Percentiles rank a stretch among this genome's conserved stretches.
Evolutionary conservation across 768 basidiomycete species (phyloP).

Genomic region (Auricularia heimuer): DNA sequence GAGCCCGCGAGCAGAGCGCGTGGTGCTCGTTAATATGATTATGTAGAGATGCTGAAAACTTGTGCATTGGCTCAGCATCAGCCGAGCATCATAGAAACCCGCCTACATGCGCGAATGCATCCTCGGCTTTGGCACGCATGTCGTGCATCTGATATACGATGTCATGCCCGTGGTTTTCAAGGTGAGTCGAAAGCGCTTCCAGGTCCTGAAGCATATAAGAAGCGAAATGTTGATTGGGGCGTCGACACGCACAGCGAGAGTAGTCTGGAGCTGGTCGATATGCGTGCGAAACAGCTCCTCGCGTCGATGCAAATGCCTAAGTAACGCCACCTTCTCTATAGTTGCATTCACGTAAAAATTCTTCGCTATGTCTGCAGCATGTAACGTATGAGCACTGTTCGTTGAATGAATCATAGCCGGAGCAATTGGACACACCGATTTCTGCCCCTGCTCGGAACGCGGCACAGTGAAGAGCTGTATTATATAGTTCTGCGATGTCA

Average conservation of each 20-base stretch:
- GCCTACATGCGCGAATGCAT: too few relatives aligned
- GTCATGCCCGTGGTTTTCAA: too few relatives aligned
- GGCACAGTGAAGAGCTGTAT: conserved; percentile 62
- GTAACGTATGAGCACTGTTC: neutral
- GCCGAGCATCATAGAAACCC: too few relatives aligned
- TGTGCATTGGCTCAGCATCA: too few relatives aligned
- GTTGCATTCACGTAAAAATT: conserved; percentile 61
- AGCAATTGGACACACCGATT: conserved; percentile 37
- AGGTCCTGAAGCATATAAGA: too few relatives aligned
- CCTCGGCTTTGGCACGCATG: too few relatives aligned
- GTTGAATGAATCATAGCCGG: neutral
- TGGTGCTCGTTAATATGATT: too few relatives aligned
- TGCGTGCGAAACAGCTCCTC: conserved; percentile 20
- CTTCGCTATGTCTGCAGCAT: conserved; percentile 43
- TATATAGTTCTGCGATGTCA: neutral
- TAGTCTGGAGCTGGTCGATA: neutral
- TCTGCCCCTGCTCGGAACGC: conserved; percentile 67
- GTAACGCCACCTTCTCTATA: conserved; percentile 41
- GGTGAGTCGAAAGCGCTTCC: too few relatives aligned
- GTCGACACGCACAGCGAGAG: neutral
- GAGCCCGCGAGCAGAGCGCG: too few relatives aligned
- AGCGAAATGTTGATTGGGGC: too few relatives aligned
- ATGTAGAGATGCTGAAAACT: too few relatives aligned
- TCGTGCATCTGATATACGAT: too few relatives aligned
- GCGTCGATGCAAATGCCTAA: conserved; percentile 36